phyloP scores from a whole-genome alignment of 129 eudicot species.

The Flaveria trinervia region DNA sequence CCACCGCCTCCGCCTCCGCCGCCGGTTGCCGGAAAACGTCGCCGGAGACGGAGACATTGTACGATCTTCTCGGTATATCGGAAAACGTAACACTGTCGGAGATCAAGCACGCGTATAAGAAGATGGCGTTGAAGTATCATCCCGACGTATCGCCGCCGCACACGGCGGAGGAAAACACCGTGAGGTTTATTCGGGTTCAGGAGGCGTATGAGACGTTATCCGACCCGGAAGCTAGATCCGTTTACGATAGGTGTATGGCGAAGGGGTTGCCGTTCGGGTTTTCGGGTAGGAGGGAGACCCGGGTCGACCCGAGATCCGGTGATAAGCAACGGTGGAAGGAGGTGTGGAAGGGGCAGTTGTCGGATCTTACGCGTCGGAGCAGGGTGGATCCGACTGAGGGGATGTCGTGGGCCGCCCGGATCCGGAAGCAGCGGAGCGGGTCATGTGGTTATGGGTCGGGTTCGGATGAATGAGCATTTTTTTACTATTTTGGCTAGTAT shows the following conservation, averaged over 20 bases:
- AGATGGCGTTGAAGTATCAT: constrained; percentile 47
- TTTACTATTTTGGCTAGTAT: background rate
- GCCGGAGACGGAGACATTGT: constrained; percentile 35
- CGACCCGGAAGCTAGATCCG: constrained; percentile 55
- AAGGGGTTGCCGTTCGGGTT: constrained; percentile 36
- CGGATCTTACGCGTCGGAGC: constrained; percentile 42
- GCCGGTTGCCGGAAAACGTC: background rate
- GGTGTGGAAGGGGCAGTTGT: constrained; percentile 51
- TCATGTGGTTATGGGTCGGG: constrained; percentile 25
- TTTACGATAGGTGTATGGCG: constrained; percentile 51
- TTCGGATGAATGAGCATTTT: background rate
- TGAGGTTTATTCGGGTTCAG: constrained; percentile 52
- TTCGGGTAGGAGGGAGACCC: constrained; percentile 25
- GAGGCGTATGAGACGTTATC: constrained; percentile 70
- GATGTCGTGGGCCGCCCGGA: constrained; percentile 59
- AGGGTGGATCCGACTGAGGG: constrained; percentile 17
- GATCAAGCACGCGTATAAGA: constrained; percentile 58
- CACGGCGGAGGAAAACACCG: constrained; percentile 42
- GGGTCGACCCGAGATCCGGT: constrained; percentile 36
- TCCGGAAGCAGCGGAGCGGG: constrained; percentile 42
- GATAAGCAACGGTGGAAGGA: constrained; percentile 49
- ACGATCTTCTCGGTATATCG: constrained; percentile 53
- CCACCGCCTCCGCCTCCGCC: background rate
- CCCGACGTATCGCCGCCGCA: constrained; percentile 60
- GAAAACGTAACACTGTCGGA: constrained; percentile 42